Evolutionary conservation across 495 filamentous ascomycete genomes (phyloP), one percentile per base, ranked within the genome.

Genomic region (Podospora fimiseda): DNA sequence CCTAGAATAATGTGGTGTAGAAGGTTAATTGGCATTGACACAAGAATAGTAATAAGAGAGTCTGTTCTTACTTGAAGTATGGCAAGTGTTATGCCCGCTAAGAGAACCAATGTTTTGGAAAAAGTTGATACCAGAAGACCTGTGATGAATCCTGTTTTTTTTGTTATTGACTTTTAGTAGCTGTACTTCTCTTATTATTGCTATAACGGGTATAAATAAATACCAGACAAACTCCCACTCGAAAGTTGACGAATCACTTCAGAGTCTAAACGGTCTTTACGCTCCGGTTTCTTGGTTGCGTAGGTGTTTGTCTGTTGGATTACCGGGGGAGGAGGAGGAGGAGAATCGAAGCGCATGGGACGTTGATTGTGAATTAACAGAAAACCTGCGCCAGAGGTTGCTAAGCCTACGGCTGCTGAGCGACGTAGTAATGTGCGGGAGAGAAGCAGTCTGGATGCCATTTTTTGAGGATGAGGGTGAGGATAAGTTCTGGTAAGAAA

Each of bases 91-190:
- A 93, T 69, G 0, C 89, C 88, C 9, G 90, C 62, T 27, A 95
- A 61, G 30, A 91, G 64, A 7, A 87, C 86, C 59, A 95, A 64
- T 3, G 81, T 83, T 61, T 78, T 80, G 41, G 86, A 90, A 67
- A 95, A 92, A 38, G 86, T 77, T 58, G 80, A 77, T 49, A 95
- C 75, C 5, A 86, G 74, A 16, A 92, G 62, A 2, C 89, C 89
- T 0, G 77, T 79, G 36, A 85, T 63, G 46, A 95, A 73, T 3
- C 88, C 83, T 84, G 38, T 5, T n/a, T n/a, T n/a, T n/a, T n/a
- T n/a, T n/a, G n/a, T n/a, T n/a, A n/a, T n/a, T n/a, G n/a, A n/a
- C n/a, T n/a, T n/a, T n/a, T n/a, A n/a, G n/a, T n/a, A n/a, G n/a
- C n/a, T n/a, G n/a, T n/a, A n/a, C n/a, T n/a, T n/a, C n/a, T n/a